Evolutionary conservation across 1,284 basidiomycete species (phyloP), one percentile per base, ranked within the genome.

Genomic region (Cutaneotrichosporon arboriforme): DNA sequence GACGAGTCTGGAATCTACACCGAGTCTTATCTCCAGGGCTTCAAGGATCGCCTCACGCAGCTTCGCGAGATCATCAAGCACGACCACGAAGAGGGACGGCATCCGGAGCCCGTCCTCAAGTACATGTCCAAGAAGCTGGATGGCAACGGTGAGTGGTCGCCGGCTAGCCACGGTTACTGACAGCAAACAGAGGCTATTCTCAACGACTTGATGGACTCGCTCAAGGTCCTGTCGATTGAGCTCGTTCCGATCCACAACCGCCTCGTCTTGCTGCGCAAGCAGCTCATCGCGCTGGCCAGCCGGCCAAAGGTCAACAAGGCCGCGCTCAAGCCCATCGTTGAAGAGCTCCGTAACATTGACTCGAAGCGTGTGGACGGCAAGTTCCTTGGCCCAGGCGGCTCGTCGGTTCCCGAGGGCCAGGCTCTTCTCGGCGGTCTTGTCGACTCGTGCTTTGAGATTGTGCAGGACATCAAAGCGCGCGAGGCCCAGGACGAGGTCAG

Each of bases 361-460:
- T 85, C 84, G 45, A 90, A 90, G 77, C 88, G 94, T 14, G 90
- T 94, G 8, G 91, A 97, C 67, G 92, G 93, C 52, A 96, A 96
- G 74, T 97, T 97, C 76, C 79, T 97, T 21, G 91, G 90, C 3
- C 90, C 91, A 12, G 90, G 90, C 17, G 93, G 92, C 38, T 78
- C 78, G 5, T 86, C 83, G 39, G 87, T 97, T 0, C 91, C 93
- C 12, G 82, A 87, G 42, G 94, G 92, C 8, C 93, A 97, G 73
- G 89, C 88, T 9, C 74, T 82, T 31, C 68, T 81, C 2, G 77
- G 77, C 13, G 93, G 93, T 1, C 78, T 98, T 26, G 79, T 99
- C 12, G 94, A 98, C 74, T 90, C 94, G 67, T 96, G 91, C 72
- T 99, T 98, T 73, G 93, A 98, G 55, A 89, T 97, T 57, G 81